Base-by-base conservation (phyloP, 306 rosid genomes). In the Gillenia trifoliata region DNA sequence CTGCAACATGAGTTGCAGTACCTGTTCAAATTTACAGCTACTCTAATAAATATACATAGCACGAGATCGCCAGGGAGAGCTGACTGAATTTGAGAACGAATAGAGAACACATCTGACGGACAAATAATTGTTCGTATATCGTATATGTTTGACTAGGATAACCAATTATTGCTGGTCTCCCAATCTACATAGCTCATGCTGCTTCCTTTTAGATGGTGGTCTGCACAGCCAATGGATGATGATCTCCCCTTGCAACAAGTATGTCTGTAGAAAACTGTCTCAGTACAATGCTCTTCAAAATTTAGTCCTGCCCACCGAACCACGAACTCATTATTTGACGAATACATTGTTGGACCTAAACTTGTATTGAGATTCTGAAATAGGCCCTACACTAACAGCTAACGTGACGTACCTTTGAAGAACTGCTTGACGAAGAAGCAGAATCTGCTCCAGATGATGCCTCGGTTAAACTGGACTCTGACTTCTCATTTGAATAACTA, bases 401-500 rank as follows among this genome's bases (percentile, higher is more conserved):
- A 40, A 33, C 64, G 19, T 16, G 19, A 19, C 28, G 10, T 73
- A 88, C 96, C 98, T 89, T 77, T 26, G 84, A 69, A 68, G 73
- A 56, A 68, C 66, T 83, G 78, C 83, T 73, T n/a, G 87, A 73
- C 17, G 92, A 79, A 65, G 88, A 75, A 73, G 79, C 47, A 16
- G 89, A 83, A 12, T 67, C 77, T 82, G 80, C 75, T 79, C 83
- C 82, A 3, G 88, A 62, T n/a, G 77, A 76, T 34, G 63, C 74
- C 63, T 85, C 94, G 3, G 86, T 74, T 72, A 75, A 81, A 75
- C 86, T 75, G 45, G 86, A 55, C 70, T 87, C 87, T 29, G 97
- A 80, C 73, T 91, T 93, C 86, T 93, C 97, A 75, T 91, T 93
- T 40, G 97, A 93, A 76, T 88, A 93, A 34, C 98, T 91, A 65